Conservation (phyloP, 208 protist genomes). For the Leishmania tropica region DNA sequence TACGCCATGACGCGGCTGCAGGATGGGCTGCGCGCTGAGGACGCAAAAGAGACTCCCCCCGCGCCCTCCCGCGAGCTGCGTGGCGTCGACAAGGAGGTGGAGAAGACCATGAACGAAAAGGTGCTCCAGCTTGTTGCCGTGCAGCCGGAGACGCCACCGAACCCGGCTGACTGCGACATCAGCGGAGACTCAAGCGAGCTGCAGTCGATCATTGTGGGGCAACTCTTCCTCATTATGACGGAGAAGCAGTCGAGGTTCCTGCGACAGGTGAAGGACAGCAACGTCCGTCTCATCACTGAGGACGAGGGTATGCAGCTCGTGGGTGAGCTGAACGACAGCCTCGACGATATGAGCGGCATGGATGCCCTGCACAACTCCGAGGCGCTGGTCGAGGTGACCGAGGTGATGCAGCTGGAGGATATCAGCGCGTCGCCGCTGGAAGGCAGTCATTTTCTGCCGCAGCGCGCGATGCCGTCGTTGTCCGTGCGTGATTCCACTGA, state of each 20-base stretch:
- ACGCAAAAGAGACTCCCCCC: background rate
- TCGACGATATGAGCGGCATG: constrained; percentile 18
- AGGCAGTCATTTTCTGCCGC: background rate
- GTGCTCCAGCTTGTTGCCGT: constrained; percentile 70
- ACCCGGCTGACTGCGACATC: constrained; percentile 80
- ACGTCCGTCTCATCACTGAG: constrained; percentile 74
- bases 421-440: constrained; percentile 9
- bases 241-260: constrained; percentile 73
- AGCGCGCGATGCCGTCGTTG: constrained; percentile 9
- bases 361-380: constrained; percentile 17
- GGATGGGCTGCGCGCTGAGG: constrained; percentile 12
- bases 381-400: constrained; percentile 16
- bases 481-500: constrained; percentile 4
- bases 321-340: constrained; percentile 6
- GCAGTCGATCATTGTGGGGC: constrained; percentile 85
- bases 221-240: constrained; percentile 75
- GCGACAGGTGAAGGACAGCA: constrained; percentile 79
- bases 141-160: constrained; percentile 37
- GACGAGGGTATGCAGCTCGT: constrained; percentile 29
- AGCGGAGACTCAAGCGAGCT: constrained; percentile 66
- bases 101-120: constrained; percentile 64
- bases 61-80: constrained; percentile 41
- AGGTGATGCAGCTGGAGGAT: constrained; percentile 29
- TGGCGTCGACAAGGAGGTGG: constrained; percentile 67
- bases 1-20: constrained; percentile 31